Percentiles rank a stretch among this genome's conserved stretches.
These are phyloP conservation scores for Nakazawaea ambrosiae DNA, from an alignment of 805 yeast species.

Conservation along the genomic window DNA sequence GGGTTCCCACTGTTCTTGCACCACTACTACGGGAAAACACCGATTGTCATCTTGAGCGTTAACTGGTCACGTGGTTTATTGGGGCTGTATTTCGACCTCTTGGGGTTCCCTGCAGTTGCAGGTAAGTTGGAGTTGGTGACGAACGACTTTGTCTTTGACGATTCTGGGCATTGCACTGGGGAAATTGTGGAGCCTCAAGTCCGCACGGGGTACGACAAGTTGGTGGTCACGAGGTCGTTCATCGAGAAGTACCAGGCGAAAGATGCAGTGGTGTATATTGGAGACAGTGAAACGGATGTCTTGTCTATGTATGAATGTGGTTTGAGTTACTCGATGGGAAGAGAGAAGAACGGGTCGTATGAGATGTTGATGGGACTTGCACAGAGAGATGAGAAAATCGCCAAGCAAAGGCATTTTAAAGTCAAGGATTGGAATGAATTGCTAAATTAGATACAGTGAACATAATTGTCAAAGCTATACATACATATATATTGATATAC, in stretches of 20 bases:
- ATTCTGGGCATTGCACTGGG: conserved; percentile 19
- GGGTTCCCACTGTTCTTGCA: conserved; percentile 30
- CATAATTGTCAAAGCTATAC: not conserved
- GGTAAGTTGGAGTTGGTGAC: conserved; percentile 27
- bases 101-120: not conserved
- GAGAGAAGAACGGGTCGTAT: conserved; percentile 9
- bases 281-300: conserved; percentile 59
- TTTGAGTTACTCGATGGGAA: conserved; percentile 38
- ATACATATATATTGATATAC: no score
- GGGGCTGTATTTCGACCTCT: conserved; percentile 19
- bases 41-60: conserved; percentile 39
- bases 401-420: conserved; percentile 7
- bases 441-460: conserved; percentile 8
- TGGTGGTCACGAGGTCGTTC: conserved; percentile 18
- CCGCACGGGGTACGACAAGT: conserved; percentile 52
- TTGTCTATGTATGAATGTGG: conserved; percentile 40
- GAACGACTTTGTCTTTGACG: conserved; percentile 42
- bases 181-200: conserved; percentile 16
- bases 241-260: conserved; percentile 11
- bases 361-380: not conserved
- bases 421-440: conserved; percentile 17
- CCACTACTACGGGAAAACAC: conserved; percentile 2
- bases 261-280: conserved; percentile 37
- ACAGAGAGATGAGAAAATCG: no score
- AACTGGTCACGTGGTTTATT: conserved; percentile 56